phyloP scores from a whole-genome alignment of 768 basidiomycete genomes.

The Boletus eberwhitei region DNA sequence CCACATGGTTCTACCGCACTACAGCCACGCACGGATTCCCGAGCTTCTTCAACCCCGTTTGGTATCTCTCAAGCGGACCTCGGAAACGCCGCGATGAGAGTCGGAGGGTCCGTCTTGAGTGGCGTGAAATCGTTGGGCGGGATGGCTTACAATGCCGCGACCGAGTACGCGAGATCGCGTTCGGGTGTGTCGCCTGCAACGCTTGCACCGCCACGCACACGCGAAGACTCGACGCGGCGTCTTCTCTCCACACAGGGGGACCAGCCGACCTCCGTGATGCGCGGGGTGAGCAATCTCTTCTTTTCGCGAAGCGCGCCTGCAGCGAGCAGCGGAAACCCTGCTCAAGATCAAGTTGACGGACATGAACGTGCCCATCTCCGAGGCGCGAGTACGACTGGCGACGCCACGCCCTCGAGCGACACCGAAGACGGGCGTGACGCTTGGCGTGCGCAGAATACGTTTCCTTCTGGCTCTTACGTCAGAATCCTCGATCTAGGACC shows the following conservation, averaged over 20 bases:
- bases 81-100: conserved; percentile 52
- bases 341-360: conserved; percentile 5
- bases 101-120: conserved; percentile 59
- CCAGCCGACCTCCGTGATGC: conserved; percentile 22
- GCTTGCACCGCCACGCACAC: conserved; percentile 4
- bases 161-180: conserved; percentile 38
- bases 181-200: conserved; percentile 10
- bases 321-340: conserved; percentile 22
- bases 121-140: conserved; percentile 65
- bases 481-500: conserved; percentile 54
- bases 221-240: conserved; percentile 8
- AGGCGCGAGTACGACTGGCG: conserved; percentile 9
- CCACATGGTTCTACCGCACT: conserved; percentile 14
- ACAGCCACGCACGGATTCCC: conserved; percentile 22
- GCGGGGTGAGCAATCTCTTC: conserved; percentile 37
- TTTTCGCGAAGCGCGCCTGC: conserved; percentile 66
- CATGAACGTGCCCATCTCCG: conserved; percentile 11
- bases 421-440: conserved; percentile 9
- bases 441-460: conserved; percentile 2
- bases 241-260: conserved; percentile 22
- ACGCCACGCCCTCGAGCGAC: conserved; percentile 12
- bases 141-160: conserved; percentile 51
- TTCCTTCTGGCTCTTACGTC: conserved; percentile 43
- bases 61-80: conserved; percentile 46
- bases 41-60: conserved; percentile 26